Evolutionary conservation across 2,329 filamentous ascomycete genomes (phyloP), one percentile per base, ranked within the genome.

Genomic region (Aaosphaeria arxii): DNA sequence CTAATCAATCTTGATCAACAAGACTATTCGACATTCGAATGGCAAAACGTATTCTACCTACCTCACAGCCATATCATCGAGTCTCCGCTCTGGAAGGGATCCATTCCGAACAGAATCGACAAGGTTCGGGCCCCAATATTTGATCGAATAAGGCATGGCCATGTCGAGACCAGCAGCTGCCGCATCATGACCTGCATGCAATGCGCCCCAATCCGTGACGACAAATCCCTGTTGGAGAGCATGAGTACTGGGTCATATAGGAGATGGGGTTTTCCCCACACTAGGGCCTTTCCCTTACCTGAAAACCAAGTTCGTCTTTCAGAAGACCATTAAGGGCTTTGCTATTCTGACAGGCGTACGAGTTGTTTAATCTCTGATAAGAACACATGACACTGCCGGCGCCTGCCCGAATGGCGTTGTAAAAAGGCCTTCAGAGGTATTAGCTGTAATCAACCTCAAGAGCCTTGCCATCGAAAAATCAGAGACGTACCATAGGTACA

Each of bases 401-500:
- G 0, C 82, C 82, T 4, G 82, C 81, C 7, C 67, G 72, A 3
- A 87, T 66, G 0, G 80, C 78, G 48, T 87, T 81, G 50, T 81
- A 77, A 51, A 87, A 88, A 0, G 84, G 84, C 78, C n/a, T n/a
- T n/a, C n/a, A n/a, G n/a, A n/a, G n/a, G n/a, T n/a, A n/a, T n/a
- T n/a, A n/a, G n/a, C n/a, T n/a, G n/a, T n/a, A n/a, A n/a, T n/a
- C n/a, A n/a, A n/a, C n/a, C n/a, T n/a, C n/a, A n/a, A n/a, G n/a
- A n/a, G n/a, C n/a, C n/a, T n/a, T n/a, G n/a, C n/a, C n/a, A n/a
- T n/a, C n/a, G n/a, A n/a, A n/a, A n/a, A n/a, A n/a, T n/a, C n/a
- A n/a, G n/a, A n/a, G n/a, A n/a, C n/a, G n/a, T n/a, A n/a, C n/a
- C 82, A 87, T 1, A 84, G 72, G 46, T 87, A 87, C 11, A 80